Percentiles rank a stretch among this genome's conserved stretches.
Conservation (phyloP, 106 monocot genomes). For the Allium fistulosum region DNA sequence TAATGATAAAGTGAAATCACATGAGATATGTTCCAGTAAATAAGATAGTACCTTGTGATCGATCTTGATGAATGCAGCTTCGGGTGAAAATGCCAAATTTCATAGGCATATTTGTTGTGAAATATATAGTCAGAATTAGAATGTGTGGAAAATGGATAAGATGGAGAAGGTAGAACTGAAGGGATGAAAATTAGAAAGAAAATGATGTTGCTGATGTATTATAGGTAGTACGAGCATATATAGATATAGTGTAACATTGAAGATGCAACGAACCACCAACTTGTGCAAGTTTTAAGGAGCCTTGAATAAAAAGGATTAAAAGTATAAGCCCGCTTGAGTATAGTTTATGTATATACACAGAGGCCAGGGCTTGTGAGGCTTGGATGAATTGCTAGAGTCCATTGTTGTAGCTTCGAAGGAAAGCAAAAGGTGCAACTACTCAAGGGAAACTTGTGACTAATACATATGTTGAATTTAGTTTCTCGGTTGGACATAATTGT, state of each 20-base stretch:
- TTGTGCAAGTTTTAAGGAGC: not conserved
- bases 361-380: not conserved
- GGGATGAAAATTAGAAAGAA: not conserved
- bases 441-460: not conserved
- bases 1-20: too few species aligned
- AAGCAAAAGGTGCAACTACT: conserved; percentile 11
- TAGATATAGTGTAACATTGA: not conserved
- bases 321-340: not conserved
- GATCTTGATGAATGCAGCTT: conserved; percentile 9
- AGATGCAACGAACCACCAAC: not conserved
- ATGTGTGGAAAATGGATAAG: not conserved
- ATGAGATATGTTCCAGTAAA: too few species aligned
- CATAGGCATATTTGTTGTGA: conserved; percentile 12
- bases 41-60: not conserved
- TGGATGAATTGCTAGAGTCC: conserved; percentile 5
- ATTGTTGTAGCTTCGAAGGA: conserved; percentile 11
- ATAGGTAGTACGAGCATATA: too few species aligned
- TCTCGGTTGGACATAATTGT: too few species aligned
- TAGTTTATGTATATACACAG: not conserved
- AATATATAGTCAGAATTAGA: too few species aligned
- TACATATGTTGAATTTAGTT: too few species aligned
- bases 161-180: not conserved
- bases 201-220: not conserved
- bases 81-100: conserved; percentile 18
- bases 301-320: conserved; percentile 3